phyloP scores from a whole-genome alignment of 2,329 filamentous ascomycete genomes.

The Ilyonectria destructans region DNA sequence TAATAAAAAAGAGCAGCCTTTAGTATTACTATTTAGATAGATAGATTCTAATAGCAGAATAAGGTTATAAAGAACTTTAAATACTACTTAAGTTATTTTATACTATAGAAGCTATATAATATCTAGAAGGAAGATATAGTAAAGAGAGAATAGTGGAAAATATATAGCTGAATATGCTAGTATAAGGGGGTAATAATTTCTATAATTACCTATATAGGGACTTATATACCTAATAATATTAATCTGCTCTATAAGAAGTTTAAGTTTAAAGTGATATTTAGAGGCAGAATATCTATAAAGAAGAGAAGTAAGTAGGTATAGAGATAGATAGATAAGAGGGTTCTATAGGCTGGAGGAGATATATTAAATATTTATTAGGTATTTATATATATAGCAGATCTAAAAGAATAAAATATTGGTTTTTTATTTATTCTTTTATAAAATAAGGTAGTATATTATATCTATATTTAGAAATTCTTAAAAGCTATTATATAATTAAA shows the following conservation, averaged over 20 bases:
- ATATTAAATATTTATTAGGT: constrained; percentile 2
- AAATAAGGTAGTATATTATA: too few relatives aligned
- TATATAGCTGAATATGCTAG: neutral
- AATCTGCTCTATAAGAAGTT: neutral
- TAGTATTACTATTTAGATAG: neutral
- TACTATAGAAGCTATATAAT: constrained; percentile 5
- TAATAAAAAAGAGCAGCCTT: neutral
- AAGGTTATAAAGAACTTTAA: neutral
- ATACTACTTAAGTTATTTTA: neutral
- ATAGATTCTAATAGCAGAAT: neutral
- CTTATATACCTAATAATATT: neutral
- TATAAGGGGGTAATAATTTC: neutral
- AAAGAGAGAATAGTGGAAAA: neutral
- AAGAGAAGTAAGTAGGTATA: neutral
- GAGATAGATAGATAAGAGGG: neutral
- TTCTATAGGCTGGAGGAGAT: neutral
- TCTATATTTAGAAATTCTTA: too few relatives aligned
- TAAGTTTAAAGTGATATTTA: neutral
- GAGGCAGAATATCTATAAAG: neutral
- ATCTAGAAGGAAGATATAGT: neutral
- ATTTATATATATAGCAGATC: neutral
- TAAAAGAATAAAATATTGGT: neutral
- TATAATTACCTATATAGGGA: neutral
- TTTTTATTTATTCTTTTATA: too few relatives aligned
- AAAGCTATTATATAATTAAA: too few relatives aligned